phyloP scores from a whole-genome alignment of 208 protist species.

The Naegleria lovaniensis region DNA sequence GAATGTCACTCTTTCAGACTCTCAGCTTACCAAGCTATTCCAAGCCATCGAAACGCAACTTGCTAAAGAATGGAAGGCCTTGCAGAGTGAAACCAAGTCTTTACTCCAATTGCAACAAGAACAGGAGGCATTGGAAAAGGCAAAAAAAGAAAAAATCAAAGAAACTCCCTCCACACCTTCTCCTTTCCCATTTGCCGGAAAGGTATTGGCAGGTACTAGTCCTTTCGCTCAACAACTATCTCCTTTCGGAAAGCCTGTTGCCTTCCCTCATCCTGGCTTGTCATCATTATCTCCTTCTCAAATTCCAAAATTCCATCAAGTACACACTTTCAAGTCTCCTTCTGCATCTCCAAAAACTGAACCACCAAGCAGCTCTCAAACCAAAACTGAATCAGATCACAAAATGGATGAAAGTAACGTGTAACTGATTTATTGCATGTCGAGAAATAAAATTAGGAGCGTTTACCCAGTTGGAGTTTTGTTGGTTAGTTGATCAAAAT shows the following conservation, averaged over 20 bases:
- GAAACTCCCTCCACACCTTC: not conserved
- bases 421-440: too few relatives aligned
- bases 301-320: not conserved
- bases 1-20: not conserved
- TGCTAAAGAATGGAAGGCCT: not conserved
- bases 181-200: not conserved
- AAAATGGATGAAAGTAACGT: not conserved
- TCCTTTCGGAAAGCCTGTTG: not conserved
- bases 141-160: not conserved
- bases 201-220: not conserved
- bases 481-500: not conserved
- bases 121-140: not conserved
- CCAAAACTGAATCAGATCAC: not conserved
- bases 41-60: not conserved
- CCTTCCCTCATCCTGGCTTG: not conserved
- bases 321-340: not conserved
- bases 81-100: not conserved
- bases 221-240: not conserved
- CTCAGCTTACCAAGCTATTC: not conserved
- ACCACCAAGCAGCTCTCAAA: not conserved
- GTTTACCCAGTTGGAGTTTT: not conserved
- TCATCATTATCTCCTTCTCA: not conserved
- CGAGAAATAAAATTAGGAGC: too few relatives aligned
- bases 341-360: not conserved
- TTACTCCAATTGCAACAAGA: not conserved